Evolutionary conservation across 2,329 filamentous ascomycete genomes (phyloP).

Genomic region (Fusarium longipes): DNA sequence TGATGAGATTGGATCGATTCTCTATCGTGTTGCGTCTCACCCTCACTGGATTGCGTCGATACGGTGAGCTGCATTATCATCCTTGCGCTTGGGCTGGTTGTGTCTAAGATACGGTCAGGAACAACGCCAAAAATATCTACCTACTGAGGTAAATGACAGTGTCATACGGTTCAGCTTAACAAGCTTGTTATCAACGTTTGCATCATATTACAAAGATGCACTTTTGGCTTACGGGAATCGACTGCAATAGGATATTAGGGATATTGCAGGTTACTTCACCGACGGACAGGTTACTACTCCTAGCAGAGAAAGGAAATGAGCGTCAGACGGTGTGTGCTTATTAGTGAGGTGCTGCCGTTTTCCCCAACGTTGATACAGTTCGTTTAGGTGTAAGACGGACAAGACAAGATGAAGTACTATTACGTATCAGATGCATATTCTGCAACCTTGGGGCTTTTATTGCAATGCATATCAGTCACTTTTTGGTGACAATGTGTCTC

Average conservation of each 20-base stretch:
- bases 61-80: slow-evolving; percentile 31
- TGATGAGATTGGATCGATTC: slow-evolving; percentile 37
- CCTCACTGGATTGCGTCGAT: slow-evolving; percentile 13
- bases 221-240: not conserved
- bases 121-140: not conserved
- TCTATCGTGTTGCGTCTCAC: slow-evolving; percentile 29
- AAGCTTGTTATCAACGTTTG: not conserved
- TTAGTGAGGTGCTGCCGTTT: slow-evolving; percentile 10
- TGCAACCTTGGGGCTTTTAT: slow-evolving; percentile 4
- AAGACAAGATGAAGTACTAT: slow-evolving; percentile 12
- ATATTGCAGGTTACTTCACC: slow-evolving; percentile 14
- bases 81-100: slow-evolving; percentile 8
- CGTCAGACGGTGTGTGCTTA: slow-evolving; percentile 18
- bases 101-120: slow-evolving; percentile 34
- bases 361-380: slow-evolving; percentile 23
- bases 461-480: slow-evolving; percentile 32
- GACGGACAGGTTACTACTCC: slow-evolving; percentile 1
- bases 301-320: slow-evolving; percentile 24
- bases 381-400: slow-evolving; percentile 10
- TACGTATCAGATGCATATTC: slow-evolving; percentile 27
- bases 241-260: not conserved
- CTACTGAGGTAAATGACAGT: not conserved
- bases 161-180: not conserved
- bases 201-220: not conserved
- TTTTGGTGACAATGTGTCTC: slow-evolving; percentile 7